These are phyloP conservation scores for Calendula officinalis DNA, from an alignment of 129 eudicot species.

Conservation along the genomic window DNA sequence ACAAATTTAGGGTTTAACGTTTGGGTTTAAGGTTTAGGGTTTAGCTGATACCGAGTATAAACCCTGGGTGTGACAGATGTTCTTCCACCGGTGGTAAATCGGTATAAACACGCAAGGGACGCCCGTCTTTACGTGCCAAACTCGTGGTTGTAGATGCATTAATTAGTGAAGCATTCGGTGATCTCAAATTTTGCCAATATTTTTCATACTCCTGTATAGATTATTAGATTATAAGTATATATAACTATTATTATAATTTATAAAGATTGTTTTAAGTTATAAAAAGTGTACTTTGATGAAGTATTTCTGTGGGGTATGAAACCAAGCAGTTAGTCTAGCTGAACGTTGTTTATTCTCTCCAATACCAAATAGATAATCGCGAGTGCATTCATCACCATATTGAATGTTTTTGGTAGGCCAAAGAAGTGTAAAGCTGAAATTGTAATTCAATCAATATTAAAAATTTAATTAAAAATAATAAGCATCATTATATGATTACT, in stretches of 20 bases:
- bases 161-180: slow-evolving; percentile 34
- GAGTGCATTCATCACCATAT: slow-evolving; percentile 89
- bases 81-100: slow-evolving; percentile 86
- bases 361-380: slow-evolving; percentile 85
- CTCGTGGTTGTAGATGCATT: slow-evolving; percentile 39
- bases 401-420: slow-evolving; percentile 73
- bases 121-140: slow-evolving; percentile 44
- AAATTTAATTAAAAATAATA: neutral
- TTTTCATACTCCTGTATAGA: slow-evolving; percentile 73
- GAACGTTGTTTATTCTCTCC: slow-evolving; percentile 96
- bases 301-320: slow-evolving; percentile 79
- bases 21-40: no score
- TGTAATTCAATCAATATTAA: neutral
- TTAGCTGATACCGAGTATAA: slow-evolving; percentile 54
- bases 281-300: slow-evolving; percentile 63
- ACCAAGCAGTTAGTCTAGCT: slow-evolving; percentile 96
- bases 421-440: slow-evolving; percentile 78
- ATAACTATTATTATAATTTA: neutral
- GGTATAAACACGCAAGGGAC: slow-evolving; percentile 69
- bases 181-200: slow-evolving; percentile 49
- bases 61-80: slow-evolving; percentile 74
- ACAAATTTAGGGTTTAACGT: neutral
- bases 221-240: neutral
- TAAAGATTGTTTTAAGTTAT: neutral
- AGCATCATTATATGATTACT: neutral